phyloP scores from a whole-genome alignment of 352 stramenopile species.

The Nothophytophthora sp. region DNA sequence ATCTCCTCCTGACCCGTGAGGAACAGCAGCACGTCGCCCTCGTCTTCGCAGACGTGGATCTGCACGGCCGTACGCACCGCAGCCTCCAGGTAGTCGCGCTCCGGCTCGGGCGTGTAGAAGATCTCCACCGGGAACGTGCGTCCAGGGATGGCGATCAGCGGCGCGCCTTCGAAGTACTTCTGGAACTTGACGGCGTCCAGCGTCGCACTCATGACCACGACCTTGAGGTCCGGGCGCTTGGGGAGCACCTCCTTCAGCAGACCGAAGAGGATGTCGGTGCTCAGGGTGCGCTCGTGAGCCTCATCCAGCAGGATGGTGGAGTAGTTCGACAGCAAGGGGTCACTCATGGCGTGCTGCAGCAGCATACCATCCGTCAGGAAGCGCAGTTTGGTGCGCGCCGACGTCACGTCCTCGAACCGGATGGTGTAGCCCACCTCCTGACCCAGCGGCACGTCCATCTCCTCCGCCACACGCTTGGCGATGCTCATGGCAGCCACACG shows the following conservation, averaged over 20 bases:
- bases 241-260: constrained; percentile 97
- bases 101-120: constrained; percentile 97
- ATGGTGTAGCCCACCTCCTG: constrained; percentile 99
- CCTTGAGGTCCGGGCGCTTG: constrained; percentile 95
- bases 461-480: constrained; percentile 97
- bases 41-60: constrained; percentile 97
- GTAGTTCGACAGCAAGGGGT: constrained; percentile 96
- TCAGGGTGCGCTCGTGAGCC: constrained; percentile 97
- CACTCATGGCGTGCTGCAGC: constrained; percentile 96
- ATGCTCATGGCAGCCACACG: constrained; percentile 98
- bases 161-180: constrained; percentile 94
- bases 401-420: constrained; percentile 98
- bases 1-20: constrained; percentile 99
- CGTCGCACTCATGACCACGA: constrained; percentile 99
- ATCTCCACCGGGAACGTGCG: constrained; percentile 98
- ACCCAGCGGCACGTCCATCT: constrained; percentile 98
- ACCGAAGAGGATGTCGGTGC: constrained; percentile 98
- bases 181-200: constrained; percentile 98
- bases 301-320: constrained; percentile 98
- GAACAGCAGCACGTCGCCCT: constrained; percentile 99
- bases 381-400: constrained; percentile 78
- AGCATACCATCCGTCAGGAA: constrained; percentile 95
- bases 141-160: constrained; percentile 94
- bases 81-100: constrained; percentile 98
- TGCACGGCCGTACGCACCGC: constrained; percentile 87